phyloP scores from a whole-genome alignment of 768 basidiomycete genomes.

The Gloeopeniophorella convolvens region DNA sequence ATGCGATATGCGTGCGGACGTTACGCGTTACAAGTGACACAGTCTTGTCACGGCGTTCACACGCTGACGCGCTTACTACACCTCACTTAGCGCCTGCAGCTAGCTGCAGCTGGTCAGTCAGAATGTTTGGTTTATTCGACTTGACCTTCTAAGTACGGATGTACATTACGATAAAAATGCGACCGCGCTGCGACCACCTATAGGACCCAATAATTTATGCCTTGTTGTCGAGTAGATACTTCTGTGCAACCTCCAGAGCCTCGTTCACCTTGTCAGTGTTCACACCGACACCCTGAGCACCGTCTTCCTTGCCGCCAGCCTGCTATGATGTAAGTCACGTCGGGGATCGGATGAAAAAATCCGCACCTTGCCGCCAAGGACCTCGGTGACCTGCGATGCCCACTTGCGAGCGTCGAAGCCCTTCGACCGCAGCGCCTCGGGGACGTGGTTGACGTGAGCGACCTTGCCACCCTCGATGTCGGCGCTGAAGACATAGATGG shows the following conservation, averaged over 20 bases:
- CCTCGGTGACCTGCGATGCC: slow-evolving; percentile 69
- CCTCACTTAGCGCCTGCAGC: too few species aligned
- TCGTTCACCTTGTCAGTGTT: slow-evolving; percentile 57
- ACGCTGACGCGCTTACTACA: too few species aligned
- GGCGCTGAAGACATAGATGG: slow-evolving; percentile 82
- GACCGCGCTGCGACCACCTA: too few species aligned
- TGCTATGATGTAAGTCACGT: slow-evolving; percentile 25
- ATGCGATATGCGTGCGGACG: neutral
- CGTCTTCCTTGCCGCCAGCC: slow-evolving; percentile 95
- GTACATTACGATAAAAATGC: neutral
- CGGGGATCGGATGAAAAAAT: neutral
- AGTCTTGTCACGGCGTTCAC: slow-evolving; percentile 7
- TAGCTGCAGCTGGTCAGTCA: too few species aligned
- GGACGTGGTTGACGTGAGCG: slow-evolving; percentile 81
- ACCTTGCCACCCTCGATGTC: slow-evolving; percentile 68
- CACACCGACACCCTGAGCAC: slow-evolving; percentile 81
- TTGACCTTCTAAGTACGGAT: too few species aligned
- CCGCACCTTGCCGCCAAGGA: slow-evolving; percentile 86
- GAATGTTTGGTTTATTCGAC: too few species aligned
- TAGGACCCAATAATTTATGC: neutral
- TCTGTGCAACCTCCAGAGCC: slow-evolving; percentile 53
- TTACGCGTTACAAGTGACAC: slow-evolving; percentile 4
- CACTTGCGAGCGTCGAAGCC: slow-evolving; percentile 84
- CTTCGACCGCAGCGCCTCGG: slow-evolving; percentile 51
- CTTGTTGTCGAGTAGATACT: slow-evolving; percentile 13